Base-by-base conservation (phyloP, 1,284 basidiomycete genomes). In the Hypsizygus ulmarius region DNA sequence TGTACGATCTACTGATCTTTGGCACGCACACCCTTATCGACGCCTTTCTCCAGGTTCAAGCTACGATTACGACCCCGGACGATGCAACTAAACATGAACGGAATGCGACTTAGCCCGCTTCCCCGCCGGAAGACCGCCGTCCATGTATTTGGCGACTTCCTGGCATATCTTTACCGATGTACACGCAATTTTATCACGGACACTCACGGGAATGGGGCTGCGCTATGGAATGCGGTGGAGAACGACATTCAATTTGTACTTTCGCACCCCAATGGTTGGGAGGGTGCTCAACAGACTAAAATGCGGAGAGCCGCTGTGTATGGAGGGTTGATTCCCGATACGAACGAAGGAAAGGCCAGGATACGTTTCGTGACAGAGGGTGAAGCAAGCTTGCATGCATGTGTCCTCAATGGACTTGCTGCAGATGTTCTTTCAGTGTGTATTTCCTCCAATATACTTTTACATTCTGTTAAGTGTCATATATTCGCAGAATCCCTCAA, bases 211-310 rank as follows among this genome's bases (percentile, higher is more conserved):
- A 82, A 83, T 53, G 84, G 84, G 0, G 67, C 68, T 18, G 67
- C 73, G 14, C 64, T 88, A 1, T 89, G 87, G 85, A 74, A 72
- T 18, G 72, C 77, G 3, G 77, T 89, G 27, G 82, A 87, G 59
- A 59, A 74, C 32, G 74, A 81, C 57, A 74, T 87, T 38, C 81
- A 88, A 57, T 80, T 88, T 53, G 84, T 90, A 5, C 67, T 89
- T 38, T 82, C 79, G 38, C 87, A 89, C 62, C 87, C 87, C 9
- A 90, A 89, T 56, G 87, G 87, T 6, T 90, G 87, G 87, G 87
- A 89, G 59, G 86, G 86, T 14, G 82, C 83, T 1, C 87, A 89
- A 58, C 87, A 90, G 61, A 79, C 81, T 30, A 82, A 79, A 63
- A 86, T 89, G 82, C 76, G 87, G 46, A 71, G 82, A 47, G 80